Base-by-base conservation (phyloP, 2,329 filamentous ascomycete genomes). In the Colletotrichum musicola region DNA sequence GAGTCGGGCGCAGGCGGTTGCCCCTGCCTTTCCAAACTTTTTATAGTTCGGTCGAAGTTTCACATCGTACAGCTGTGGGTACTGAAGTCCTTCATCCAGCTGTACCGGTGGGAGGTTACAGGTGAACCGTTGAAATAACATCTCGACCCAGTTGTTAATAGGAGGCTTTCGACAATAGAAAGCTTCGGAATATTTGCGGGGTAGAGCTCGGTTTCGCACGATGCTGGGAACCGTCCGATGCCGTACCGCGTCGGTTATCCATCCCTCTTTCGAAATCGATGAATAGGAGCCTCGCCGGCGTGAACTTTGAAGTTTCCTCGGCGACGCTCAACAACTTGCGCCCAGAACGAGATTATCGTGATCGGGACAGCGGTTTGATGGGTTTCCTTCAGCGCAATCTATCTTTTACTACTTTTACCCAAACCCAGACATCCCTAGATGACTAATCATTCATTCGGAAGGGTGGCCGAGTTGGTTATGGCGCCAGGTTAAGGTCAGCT, bases 381-480 rank as follows among this genome's bases (percentile, higher is more conserved):
- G 22, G 4, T 22, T 22, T 22, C 22, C 4, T 22, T 22, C 4
- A 2, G 22, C 22, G 22, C 22, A 22, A 4, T 22, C 22, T 4
- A 22, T 22, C 22, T 22, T n/a, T n/a, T n/a, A n/a, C n/a, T n/a
- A n/a, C n/a, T n/a, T n/a, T n/a, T n/a, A n/a, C n/a, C n/a, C n/a
- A n/a, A n/a, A n/a, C n/a, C n/a, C n/a, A n/a, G n/a, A n/a, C n/a
- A n/a, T n/a, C n/a, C n/a, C n/a, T n/a, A n/a, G 22, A 22, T 22
- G 22, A 22, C 22, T 22, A 22, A 22, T 22, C 22, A 22, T 22
- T 22, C 22, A 4, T 22, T 22, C 42, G 65, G 65, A 64, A 68
- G 65, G 65, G 65, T 68, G 65, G 65, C 65, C 65, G 65, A 68
- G 65, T 68, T 68, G 65, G 65, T 68, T 68, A 68, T 68, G 65